Base-by-base conservation (phyloP, 2,329 filamentous ascomycete species). In the Colletotrichum aenigma region DNA sequence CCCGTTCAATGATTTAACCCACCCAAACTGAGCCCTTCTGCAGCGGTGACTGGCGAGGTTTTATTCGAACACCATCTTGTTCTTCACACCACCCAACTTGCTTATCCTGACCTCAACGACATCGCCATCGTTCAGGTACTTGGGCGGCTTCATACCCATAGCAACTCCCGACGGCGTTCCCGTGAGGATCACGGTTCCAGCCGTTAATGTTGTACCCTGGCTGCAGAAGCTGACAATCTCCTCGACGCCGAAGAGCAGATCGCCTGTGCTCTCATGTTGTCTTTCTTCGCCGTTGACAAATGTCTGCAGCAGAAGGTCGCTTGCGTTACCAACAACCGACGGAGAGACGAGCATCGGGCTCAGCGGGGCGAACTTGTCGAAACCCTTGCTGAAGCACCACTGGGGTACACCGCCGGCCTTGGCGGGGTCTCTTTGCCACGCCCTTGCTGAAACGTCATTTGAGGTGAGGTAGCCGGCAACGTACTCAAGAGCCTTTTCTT, bases 331-430 rank as follows among this genome's bases (percentile, higher is more conserved):
- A 2, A 85, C 80, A 0, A 82, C 72, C 0, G 75, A 55, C 0
- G 83, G 82, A 6, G 81, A 81, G 0, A 86, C 83, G 4, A 86
- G 78, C 10, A 90, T 82, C 2, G 89, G 89, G 0, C 90, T 88
- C 78, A 91, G 87, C 0, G 89, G 89, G 28, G 89, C 90, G 75
- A 88, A 91, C 6, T 88, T 89, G 80, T 91, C 89, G 7, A 87
- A 85, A 0, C 86, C 89, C 80, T 91, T 91, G 67, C 89, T 89
- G 73, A 91, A 88, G 77, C 88, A 91, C 82, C 89, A 91, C 73
- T 92, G 90, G 0, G 83, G 83, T 6, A 84, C 82, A 3, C 81
- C 80, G 7, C 84, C 84, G 3, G 83, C 84, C 43, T 83, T 83
- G 9, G 79, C 81, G 4, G 90, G 89, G 65, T 92, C 89, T 30